These are phyloP conservation scores for Penicillium aurantiogriseum DNA, from an alignment of 2,329 filamentous ascomycete species.

Conservation along the genomic window DNA sequence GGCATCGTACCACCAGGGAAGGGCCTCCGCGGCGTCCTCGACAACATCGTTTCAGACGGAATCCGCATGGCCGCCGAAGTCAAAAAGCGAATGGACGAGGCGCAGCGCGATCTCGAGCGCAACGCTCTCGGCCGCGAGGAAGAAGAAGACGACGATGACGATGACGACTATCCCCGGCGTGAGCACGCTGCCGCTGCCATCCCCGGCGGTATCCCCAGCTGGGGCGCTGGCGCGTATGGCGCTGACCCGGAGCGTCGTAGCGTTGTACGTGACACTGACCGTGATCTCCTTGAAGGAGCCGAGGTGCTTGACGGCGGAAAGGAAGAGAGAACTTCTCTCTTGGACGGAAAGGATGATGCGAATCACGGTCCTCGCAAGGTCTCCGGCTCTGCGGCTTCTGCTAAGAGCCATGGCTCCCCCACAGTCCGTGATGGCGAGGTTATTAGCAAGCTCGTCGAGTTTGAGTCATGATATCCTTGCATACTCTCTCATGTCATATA, in stretches of 20 bases:
- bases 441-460: slow-evolving; percentile 42
- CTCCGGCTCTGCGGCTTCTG: slow-evolving; percentile 1
- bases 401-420: slow-evolving; percentile 7
- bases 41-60: slow-evolving; percentile 96
- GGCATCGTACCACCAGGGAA: slow-evolving; percentile 65
- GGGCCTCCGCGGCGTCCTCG: slow-evolving; percentile 84
- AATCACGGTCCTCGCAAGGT: slow-evolving; percentile 7
- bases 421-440: slow-evolving; percentile 25
- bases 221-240: slow-evolving; percentile 46
- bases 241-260: slow-evolving; percentile 62
- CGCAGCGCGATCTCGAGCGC: slow-evolving; percentile 84
- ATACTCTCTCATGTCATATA: slow-evolving; percentile 5
- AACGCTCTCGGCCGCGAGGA: slow-evolving; percentile 67
- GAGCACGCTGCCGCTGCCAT: slow-evolving; percentile 27
- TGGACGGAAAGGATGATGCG: slow-evolving; percentile 27
- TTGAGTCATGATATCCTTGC: slow-evolving; percentile 29
- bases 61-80: slow-evolving; percentile 96
- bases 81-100: slow-evolving; percentile 88
- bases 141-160: slow-evolving; percentile 69
- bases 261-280: slow-evolving; percentile 62
- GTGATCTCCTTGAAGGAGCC: slow-evolving; percentile 70
- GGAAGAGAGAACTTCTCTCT: slow-evolving; percentile 30
- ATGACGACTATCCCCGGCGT: slow-evolving; percentile 56
- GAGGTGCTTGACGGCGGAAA: slow-evolving; percentile 59
- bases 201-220: slow-evolving; percentile 37